A percentile compares a stretch with the other conserved stretches of the same genome.
Evolutionary conservation across 257 asterid species (phyloP).

Genomic region (Asclepias syriaca): DNA sequence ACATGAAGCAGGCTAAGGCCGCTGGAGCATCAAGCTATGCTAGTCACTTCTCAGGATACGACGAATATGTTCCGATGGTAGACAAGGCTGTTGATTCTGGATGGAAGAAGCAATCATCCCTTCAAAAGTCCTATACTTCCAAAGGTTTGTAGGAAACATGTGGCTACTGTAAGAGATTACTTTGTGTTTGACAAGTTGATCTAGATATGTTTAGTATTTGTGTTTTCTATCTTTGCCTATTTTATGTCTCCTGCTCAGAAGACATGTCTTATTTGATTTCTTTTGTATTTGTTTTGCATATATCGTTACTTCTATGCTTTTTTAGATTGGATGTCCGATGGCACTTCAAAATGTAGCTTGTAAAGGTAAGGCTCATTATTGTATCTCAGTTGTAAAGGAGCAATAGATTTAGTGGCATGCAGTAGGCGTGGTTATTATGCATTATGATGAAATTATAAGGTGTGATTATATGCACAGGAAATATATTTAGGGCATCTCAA

Average conservation of each 20-base stretch:
- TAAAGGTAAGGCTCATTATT: not conserved
- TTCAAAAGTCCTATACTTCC: slow-evolving; percentile 42
- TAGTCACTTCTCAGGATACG: slow-evolving; percentile 64
- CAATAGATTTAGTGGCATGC: not conserved
- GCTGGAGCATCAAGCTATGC: slow-evolving; percentile 51
- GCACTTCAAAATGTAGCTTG: not conserved
- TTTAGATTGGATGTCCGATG: not conserved
- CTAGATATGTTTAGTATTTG: not conserved
- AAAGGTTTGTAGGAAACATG: slow-evolving; percentile 41
- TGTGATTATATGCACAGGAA: not conserved
- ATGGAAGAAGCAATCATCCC: slow-evolving; percentile 63
- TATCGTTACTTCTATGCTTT: not conserved
- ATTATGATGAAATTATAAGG: not conserved
- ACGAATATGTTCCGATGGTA: slow-evolving; percentile 98
- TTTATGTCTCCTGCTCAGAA: not conserved
- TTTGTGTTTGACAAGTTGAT: not conserved
- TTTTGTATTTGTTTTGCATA: not conserved
- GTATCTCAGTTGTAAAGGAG: not conserved
- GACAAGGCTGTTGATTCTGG: slow-evolving; percentile 95
- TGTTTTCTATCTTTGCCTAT: not conserved
- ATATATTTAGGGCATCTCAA: not conserved
- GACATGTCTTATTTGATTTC: not conserved
- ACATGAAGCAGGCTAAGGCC: slow-evolving; percentile 60
- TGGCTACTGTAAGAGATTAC: not conserved
- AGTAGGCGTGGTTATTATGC: not conserved